Evolutionary conservation across 441 rosid species (phyloP).

Genomic region (Rhodomyrtus psidioides): DNA sequence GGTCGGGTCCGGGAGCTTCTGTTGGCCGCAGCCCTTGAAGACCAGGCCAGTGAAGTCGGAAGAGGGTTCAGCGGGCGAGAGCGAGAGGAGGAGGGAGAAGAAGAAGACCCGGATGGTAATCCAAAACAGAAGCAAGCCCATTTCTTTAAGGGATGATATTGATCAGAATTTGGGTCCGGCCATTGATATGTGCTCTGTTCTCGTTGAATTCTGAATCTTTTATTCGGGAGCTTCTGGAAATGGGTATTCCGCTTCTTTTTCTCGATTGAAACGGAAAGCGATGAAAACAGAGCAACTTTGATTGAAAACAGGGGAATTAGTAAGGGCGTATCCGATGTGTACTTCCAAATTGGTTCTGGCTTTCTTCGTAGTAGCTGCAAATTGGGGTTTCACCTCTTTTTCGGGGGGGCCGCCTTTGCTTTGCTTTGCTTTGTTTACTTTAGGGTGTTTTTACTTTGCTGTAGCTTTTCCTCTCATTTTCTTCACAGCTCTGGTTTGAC

Average conservation of each 20-base stretch:
- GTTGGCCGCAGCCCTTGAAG: constrained; percentile 67
- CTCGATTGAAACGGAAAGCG: background rate
- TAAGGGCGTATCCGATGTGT: background rate
- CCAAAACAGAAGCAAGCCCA: background rate
- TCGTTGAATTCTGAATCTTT: background rate
- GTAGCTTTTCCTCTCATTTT: background rate
- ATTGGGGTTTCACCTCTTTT: background rate
- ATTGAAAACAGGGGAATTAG: background rate
- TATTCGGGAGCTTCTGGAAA: background rate
- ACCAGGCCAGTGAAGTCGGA: constrained; percentile 43
- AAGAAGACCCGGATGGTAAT: background rate
- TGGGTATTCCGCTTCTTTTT: background rate
- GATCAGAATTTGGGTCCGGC: background rate
- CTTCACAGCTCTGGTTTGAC: background rate
- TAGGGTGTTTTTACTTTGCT: background rate
- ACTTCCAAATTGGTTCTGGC: background rate
- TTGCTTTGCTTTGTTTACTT: background rate
- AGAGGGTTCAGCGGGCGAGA: constrained; percentile 1
- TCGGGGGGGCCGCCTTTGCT: background rate
- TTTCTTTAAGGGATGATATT: background rate
- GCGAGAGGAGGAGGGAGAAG: background rate
- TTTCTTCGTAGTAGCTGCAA: background rate
- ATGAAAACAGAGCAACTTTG: background rate
- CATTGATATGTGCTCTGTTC: background rate
- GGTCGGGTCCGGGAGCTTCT: constrained; percentile 50